A percentile compares a stretch with the other conserved stretches of the same genome.
Evolutionary conservation across 2,329 filamentous ascomycete genomes (phyloP).

Genomic region (Paecilomyces dactylethromorphus): DNA sequence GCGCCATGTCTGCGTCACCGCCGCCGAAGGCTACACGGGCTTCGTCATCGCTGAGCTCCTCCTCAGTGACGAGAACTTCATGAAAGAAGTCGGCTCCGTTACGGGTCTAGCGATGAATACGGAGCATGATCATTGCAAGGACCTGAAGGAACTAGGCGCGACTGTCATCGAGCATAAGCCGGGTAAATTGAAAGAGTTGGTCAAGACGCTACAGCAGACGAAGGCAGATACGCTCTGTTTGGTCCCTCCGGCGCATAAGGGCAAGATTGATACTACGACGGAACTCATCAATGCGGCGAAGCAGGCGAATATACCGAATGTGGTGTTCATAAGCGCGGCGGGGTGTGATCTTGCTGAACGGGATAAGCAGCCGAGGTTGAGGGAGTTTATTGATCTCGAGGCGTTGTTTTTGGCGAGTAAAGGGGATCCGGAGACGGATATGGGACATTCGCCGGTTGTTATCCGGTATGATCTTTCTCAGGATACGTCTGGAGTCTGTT

Average conservation of each 20-base stretch:
- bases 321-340: constrained; percentile 43
- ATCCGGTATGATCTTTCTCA: constrained; percentile 32
- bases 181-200: constrained; percentile 34
- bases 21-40: constrained; percentile 46
- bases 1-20: constrained; percentile 44
- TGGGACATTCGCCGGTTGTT: constrained; percentile 40
- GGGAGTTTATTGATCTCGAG: constrained; percentile 49
- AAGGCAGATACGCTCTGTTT: constrained; percentile 45
- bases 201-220: constrained; percentile 33
- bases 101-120: constrained; percentile 38
- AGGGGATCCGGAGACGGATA: constrained; percentile 32
- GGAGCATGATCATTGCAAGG: constrained; percentile 28
- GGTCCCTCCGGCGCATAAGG: constrained; percentile 41
- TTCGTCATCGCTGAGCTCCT: constrained; percentile 47
- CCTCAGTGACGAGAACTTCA: constrained; percentile 39
- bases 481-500: not conserved
- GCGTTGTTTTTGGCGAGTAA: constrained; percentile 36
- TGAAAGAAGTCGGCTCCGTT: constrained; percentile 35
- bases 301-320: constrained; percentile 40
- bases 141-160: constrained; percentile 37
- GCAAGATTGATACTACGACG: constrained; percentile 41
- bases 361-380: constrained; percentile 42
- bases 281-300: constrained; percentile 43
- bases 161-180: constrained; percentile 37
- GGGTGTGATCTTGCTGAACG: constrained; percentile 47